Conservation (phyloP, 805 yeast species). For the Myxozyma lipomycoides region DNA sequence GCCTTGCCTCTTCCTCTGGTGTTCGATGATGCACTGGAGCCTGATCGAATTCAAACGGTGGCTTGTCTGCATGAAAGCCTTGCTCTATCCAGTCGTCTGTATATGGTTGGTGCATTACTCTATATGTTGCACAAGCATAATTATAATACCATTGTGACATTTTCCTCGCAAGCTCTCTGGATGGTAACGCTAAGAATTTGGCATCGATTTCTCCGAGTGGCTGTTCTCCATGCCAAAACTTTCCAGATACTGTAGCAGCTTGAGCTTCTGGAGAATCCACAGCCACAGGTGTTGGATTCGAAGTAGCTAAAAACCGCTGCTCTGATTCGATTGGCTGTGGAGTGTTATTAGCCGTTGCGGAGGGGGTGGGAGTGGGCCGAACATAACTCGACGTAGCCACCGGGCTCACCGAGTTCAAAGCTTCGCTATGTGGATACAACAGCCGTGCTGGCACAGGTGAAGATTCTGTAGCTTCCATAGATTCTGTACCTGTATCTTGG, state of each 20-base stretch:
- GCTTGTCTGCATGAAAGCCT: constrained; percentile 20
- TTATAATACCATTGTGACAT: constrained; percentile 23
- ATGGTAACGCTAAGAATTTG: constrained; percentile 18
- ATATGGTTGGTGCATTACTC: constrained; percentile 20
- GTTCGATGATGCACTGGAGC: neutral
- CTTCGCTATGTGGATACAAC: neutral
- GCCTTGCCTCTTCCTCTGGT: constrained; percentile 1
- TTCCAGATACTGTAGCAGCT: neutral
- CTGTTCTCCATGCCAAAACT: constrained; percentile 8
- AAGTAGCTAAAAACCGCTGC: neutral
- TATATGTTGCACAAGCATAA: constrained; percentile 22
- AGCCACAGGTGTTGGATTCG: neutral
- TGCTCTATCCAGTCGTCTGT: constrained; percentile 21
- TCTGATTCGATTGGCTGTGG: neutral
- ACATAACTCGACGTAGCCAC: neutral
- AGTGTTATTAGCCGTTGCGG: neutral
- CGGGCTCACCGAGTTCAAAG: neutral
- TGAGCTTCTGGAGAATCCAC: neutral
- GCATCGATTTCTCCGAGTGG: constrained; percentile 10
- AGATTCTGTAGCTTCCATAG: neutral
- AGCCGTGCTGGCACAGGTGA: neutral
- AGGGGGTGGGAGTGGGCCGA: neutral
- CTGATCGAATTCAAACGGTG: constrained; percentile 2
- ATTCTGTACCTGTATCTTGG: neutral
- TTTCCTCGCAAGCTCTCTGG: constrained; percentile 11